Evolutionary conservation across 1,284 basidiomycete species (phyloP).

Genomic region (Ganoderma resinaceum): DNA sequence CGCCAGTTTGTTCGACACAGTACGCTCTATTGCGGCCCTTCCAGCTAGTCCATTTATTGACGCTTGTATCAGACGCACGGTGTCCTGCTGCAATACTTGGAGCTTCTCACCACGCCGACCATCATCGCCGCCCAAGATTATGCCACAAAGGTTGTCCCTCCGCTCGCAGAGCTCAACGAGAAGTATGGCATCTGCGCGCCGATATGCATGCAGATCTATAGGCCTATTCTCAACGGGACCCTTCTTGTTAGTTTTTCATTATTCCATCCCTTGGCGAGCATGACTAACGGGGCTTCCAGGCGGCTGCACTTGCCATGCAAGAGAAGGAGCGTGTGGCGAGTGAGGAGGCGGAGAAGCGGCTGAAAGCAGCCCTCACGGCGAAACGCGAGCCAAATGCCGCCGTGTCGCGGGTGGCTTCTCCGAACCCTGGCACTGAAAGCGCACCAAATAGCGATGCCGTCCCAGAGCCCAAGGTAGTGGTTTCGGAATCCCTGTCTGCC

Average conservation of each 20-base stretch:
- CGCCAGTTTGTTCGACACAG: constrained; percentile 86
- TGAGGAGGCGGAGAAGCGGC: constrained; percentile 77
- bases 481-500: constrained; percentile 40
- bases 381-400: constrained; percentile 70
- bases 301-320: constrained; percentile 62
- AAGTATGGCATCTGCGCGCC: constrained; percentile 82
- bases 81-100: constrained; percentile 78
- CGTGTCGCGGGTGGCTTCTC: constrained; percentile 67
- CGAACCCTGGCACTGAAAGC: constrained; percentile 47
- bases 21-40: constrained; percentile 49
- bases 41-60: constrained; percentile 35
- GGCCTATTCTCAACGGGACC: constrained; percentile 77
- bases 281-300: constrained; percentile 42
- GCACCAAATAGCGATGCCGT: constrained; percentile 43
- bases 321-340: constrained; percentile 71
- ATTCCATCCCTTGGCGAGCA: not conserved
- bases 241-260: constrained; percentile 58
- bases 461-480: constrained; percentile 42
- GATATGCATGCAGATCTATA: constrained; percentile 91
- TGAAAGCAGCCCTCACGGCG: constrained; percentile 77
- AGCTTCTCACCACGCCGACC: constrained; percentile 70
- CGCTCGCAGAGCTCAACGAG: constrained; percentile 73
- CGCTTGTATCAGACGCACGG: constrained; percentile 68
- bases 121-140: constrained; percentile 70
- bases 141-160: constrained; percentile 69